Evolutionary conservation across 78 protist genomes (phyloP).

Genomic region (Emiliania huxleyi): DNA sequence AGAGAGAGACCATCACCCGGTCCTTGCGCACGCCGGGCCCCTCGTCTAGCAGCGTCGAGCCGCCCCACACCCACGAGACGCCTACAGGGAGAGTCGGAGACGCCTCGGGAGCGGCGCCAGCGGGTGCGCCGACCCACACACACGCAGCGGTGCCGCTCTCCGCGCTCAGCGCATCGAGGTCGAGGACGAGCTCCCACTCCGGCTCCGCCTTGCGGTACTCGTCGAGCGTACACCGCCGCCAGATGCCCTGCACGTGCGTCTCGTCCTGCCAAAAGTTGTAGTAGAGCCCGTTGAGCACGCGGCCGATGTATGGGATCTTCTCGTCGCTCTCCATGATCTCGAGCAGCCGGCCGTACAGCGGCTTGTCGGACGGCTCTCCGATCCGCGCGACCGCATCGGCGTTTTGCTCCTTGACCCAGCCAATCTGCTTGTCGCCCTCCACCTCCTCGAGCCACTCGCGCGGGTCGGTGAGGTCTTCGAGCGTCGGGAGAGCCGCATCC

Average conservation of each 20-base stretch:
- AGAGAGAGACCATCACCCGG: constrained; percentile 15
- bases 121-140: too few species aligned
- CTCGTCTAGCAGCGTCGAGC: background rate
- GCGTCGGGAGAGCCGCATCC: too few species aligned
- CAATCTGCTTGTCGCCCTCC: background rate
- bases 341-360: background rate
- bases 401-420: background rate
- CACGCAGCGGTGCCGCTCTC: too few species aligned
- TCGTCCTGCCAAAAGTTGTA: constrained; percentile 51
- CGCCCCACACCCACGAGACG: constrained; percentile 33
- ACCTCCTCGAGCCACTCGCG: constrained; percentile 50
- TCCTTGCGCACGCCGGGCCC: background rate
- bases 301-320: constrained; percentile 27
- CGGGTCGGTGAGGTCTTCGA: too few species aligned
- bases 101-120: too few species aligned
- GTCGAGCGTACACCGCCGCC: constrained; percentile 8
- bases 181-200: constrained; percentile 41
- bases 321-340: background rate
- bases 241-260: constrained; percentile 4
- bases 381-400: background rate
- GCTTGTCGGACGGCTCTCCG: background rate
- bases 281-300: background rate
- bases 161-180: constrained; percentile 4
- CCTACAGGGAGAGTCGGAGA: too few species aligned
- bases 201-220: background rate